Conservation (phyloP, 106 monocot species). For the Allium sativum region DNA sequence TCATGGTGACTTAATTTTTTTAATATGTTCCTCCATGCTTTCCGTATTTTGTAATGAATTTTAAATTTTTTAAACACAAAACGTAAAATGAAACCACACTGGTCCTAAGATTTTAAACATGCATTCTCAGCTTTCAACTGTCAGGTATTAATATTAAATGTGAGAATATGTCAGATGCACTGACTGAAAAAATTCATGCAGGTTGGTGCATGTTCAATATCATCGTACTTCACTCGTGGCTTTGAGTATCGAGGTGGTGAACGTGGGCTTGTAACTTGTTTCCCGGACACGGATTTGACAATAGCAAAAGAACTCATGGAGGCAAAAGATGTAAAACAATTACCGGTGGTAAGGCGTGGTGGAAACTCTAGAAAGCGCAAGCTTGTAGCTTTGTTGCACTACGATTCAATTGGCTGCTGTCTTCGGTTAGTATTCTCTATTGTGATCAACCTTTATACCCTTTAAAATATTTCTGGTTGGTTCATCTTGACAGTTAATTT, state of each 20-base stretch:
- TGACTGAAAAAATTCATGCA: conserved; percentile 19
- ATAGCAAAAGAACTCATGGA: conserved; percentile 94
- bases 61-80: too few species aligned
- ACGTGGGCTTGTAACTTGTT: conserved; percentile 84
- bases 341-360: conserved; percentile 83
- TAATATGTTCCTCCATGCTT: too few species aligned
- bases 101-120: too few species aligned
- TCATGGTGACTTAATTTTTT: too few species aligned
- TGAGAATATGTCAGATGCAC: background rate
- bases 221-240: conserved; percentile 62
- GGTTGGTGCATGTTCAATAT: conserved; percentile 45
- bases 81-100: too few species aligned
- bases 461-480: background rate
- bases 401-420: conserved; percentile 64
- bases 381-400: conserved; percentile 64
- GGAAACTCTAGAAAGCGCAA: conserved; percentile 49
- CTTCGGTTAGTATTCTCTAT: conserved; percentile 45
- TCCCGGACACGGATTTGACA: conserved; percentile 82
- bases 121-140: background rate
- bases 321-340: conserved; percentile 88
- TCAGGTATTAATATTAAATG: background rate
- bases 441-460: background rate
- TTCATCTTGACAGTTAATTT: background rate
- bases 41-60: too few species aligned
- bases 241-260: conserved; percentile 57